phyloP scores from a whole-genome alignment of 164 flowering plant genomes.

The Vitis rotundifolia region DNA sequence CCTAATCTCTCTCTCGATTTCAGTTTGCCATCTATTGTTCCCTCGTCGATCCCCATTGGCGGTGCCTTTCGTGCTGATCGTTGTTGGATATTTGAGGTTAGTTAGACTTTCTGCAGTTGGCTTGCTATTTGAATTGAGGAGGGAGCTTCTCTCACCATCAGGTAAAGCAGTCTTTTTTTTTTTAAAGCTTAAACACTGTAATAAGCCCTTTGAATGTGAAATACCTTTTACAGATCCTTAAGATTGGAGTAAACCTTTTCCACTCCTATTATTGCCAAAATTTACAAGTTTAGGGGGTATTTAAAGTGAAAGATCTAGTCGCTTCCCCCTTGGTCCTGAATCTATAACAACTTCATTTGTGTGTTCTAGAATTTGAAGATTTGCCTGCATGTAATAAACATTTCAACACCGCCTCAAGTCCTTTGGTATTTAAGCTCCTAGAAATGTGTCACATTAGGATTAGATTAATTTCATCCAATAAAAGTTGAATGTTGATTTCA shows the following conservation, averaged over 20 bases:
- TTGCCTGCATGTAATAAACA: conserved; percentile 37
- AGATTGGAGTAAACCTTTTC: conserved; percentile 47
- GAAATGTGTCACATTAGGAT: not conserved
- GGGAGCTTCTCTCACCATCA: conserved; percentile 63
- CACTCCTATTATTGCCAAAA: conserved; percentile 38
- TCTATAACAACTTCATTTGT: conserved; percentile 18
- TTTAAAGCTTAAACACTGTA: conserved; percentile 74
- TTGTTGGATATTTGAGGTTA: too few relatives aligned
- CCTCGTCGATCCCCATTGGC: too few relatives aligned
- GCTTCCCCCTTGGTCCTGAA: conserved; percentile 30
- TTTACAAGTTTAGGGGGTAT: conserved; percentile 57
- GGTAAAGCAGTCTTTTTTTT: conserved; percentile 26
- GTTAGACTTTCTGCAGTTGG: conserved; percentile 38
- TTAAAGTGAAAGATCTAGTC: conserved; percentile 53
- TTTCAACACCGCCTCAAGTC: conserved; percentile 5
- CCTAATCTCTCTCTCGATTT: too few relatives aligned
- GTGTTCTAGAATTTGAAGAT: conserved; percentile 21
- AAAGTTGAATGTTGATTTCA: not conserved
- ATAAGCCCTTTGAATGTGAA: conserved; percentile 47
- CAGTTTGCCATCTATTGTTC: too few relatives aligned
- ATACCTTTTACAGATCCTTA: conserved; percentile 43
- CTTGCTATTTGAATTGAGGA: conserved; percentile 43
- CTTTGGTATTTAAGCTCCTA: too few relatives aligned
- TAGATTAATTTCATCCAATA: not conserved
- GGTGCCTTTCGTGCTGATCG: too few relatives aligned